phyloP scores from a whole-genome alignment of 1,284 basidiomycete genomes.

The Ganoderma multipileum region DNA sequence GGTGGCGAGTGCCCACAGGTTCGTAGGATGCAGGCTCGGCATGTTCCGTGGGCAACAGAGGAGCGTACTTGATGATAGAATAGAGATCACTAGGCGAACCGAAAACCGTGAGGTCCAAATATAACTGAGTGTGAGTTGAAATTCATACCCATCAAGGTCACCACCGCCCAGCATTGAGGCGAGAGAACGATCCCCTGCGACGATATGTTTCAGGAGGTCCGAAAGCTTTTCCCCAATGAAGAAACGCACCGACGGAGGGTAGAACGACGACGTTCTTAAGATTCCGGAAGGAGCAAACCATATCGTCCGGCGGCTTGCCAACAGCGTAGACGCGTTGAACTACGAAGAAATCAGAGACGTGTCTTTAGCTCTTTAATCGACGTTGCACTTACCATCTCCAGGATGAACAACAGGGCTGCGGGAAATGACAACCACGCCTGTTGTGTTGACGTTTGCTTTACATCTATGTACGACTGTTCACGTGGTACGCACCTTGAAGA shows the following conservation, averaged over 20 bases:
- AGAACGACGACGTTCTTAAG: conserved; percentile 79
- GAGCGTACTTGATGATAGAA: conserved; percentile 45
- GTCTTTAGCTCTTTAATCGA: neutral
- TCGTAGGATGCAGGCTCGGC: conserved; percentile 63
- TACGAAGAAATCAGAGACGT: conserved; percentile 32
- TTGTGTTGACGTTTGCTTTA: neutral
- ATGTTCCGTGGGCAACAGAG: conserved; percentile 57
- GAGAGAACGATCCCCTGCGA: conserved; percentile 63
- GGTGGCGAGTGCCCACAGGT: conserved; percentile 36
- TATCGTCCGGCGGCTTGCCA: conserved; percentile 66
- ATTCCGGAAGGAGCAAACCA: conserved; percentile 64
- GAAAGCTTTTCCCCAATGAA: neutral
- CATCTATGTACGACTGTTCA: neutral
- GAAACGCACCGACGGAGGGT: conserved; percentile 61
- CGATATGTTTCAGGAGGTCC: neutral
- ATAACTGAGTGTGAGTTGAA: conserved; percentile 14
- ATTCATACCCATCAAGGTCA: conserved; percentile 73
- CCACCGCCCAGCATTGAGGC: conserved; percentile 76
- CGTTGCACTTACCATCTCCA: conserved; percentile 61
- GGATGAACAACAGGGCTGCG: conserved; percentile 75
- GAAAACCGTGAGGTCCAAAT: neutral
- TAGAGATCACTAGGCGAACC: conserved; percentile 41
- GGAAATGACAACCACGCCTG: conserved; percentile 58
- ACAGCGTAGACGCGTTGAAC: conserved; percentile 77
- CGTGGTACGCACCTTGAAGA: conserved; percentile 49